Conservation (phyloP, 176 grass and related monocot species). For the Phyllostachys edulis region DNA sequence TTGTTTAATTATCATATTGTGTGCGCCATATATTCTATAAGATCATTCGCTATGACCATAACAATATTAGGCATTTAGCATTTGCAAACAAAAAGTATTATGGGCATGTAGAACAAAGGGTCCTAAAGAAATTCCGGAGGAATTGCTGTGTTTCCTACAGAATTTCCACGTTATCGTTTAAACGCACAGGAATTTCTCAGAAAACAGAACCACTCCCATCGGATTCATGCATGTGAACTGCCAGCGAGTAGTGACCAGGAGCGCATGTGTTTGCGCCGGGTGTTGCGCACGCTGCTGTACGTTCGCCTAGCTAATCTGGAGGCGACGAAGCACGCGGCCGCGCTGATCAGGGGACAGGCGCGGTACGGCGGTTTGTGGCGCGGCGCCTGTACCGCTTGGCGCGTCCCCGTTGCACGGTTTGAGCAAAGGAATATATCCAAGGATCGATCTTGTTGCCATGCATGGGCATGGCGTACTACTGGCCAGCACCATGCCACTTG, state of each 20-base stretch:
- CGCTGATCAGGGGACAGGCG: constrained; percentile 6
- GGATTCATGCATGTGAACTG: too few species aligned
- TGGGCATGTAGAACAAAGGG: neutral
- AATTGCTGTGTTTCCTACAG: neutral
- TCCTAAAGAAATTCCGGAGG: neutral
- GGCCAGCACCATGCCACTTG: neutral
- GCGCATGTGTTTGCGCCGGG: too few species aligned
- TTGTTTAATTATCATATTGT: neutral
- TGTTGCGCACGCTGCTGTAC: too few species aligned
- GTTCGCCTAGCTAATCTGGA: neutral
- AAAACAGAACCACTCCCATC: too few species aligned
- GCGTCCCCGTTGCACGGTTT: constrained; percentile 31
- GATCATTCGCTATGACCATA: neutral
- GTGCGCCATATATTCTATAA: neutral
- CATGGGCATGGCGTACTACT: neutral
- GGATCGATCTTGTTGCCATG: neutral
- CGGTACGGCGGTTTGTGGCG: neutral
- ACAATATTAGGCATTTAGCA: neutral
- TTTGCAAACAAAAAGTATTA: too few species aligned
- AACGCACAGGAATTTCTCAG: neutral
- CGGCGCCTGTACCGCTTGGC: neutral
- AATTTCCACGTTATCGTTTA: neutral
- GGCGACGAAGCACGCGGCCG: neutral
- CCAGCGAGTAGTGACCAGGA: too few species aligned
- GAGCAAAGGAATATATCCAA: constrained; percentile 31